Evolutionary conservation across 352 stramenopile species (phyloP).

Genomic region (Phytophthora sp.): DNA sequence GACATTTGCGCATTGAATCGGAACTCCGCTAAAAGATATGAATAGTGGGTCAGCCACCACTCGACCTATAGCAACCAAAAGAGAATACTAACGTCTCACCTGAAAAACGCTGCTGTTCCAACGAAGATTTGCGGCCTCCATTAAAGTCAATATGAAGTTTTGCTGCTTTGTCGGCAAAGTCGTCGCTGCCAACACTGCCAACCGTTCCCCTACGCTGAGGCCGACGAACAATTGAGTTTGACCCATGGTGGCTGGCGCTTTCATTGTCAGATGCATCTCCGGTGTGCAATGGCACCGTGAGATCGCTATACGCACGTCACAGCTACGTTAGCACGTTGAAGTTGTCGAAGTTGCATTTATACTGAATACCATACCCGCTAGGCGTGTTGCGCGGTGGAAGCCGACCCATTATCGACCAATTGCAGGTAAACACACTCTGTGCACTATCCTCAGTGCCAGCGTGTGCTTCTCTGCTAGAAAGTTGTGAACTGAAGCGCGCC

Average conservation of each 20-base stretch:
- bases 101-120: slow-evolving; percentile 34
- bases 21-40: slow-evolving; percentile 36
- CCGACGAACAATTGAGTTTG: slow-evolving; percentile 28
- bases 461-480: slow-evolving; percentile 7
- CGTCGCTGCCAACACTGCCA: slow-evolving; percentile 34
- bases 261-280: slow-evolving; percentile 22
- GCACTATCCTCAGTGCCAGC: neutral
- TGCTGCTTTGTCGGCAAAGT: slow-evolving; percentile 35
- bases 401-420: slow-evolving; percentile 20
- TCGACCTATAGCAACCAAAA: neutral
- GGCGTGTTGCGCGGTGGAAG: slow-evolving; percentile 5
- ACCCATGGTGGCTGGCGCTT: slow-evolving; percentile 16
- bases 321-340: slow-evolving; percentile 1
- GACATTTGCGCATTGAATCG: slow-evolving; percentile 48
- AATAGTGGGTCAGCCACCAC: too few relatives aligned
- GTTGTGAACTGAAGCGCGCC: slow-evolving; percentile 11
- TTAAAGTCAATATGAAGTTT: slow-evolving; percentile 42
- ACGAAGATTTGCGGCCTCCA: slow-evolving; percentile 13
- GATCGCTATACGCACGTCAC: slow-evolving; percentile 18
- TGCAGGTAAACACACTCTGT: neutral
- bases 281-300: slow-evolving; percentile 29
- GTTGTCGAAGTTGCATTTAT: neutral
- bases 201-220: slow-evolving; percentile 31
- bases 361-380: slow-evolving; percentile 8
- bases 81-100: slow-evolving; percentile 17